Evolutionary conservation across 2,329 filamentous ascomycete genomes (phyloP).

Genomic region (Monosporascus sp.): DNA sequence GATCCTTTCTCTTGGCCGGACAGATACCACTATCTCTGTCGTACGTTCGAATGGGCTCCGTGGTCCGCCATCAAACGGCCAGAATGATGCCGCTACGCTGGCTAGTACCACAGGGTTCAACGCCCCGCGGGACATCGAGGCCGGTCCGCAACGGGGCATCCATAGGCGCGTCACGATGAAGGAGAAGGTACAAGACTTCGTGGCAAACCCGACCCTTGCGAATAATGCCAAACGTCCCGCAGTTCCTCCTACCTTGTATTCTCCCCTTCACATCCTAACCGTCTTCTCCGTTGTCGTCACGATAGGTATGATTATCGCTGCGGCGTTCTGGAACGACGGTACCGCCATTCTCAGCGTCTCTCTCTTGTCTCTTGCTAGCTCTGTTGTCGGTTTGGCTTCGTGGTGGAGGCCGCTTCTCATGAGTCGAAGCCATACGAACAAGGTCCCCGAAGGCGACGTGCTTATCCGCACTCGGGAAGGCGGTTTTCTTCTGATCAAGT

Average conservation of each 20-base stretch:
- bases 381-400: conserved; percentile 51
- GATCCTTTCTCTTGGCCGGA: conserved; percentile 5
- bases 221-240: conserved; percentile 34
- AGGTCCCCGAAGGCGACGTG: conserved; percentile 52
- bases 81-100: conserved; percentile 5
- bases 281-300: conserved; percentile 46
- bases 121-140: conserved; percentile 19
- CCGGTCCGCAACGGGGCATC: conserved; percentile 16
- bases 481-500: conserved; percentile 53
- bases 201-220: conserved; percentile 39
- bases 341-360: conserved; percentile 47
- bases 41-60: conserved; percentile 6
- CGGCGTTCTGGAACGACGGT: conserved; percentile 40
- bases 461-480: conserved; percentile 57
- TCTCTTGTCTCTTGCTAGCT: conserved; percentile 47
- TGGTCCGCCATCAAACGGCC: conserved; percentile 9
- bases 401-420: conserved; percentile 53
- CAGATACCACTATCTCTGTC: conserved; percentile 6
- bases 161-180: conserved; percentile 31
- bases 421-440: conserved; percentile 41
- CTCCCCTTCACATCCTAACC: conserved; percentile 49
- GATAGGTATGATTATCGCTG: conserved; percentile 40
- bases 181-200: conserved; percentile 37
- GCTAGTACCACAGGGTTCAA: conserved; percentile 11
- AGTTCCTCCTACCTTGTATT: conserved; percentile 43